Evolutionary conservation across 306 rosid species (phyloP), one percentile per base, ranked within the genome.

Genomic region (Cicer pinnatifidum): DNA sequence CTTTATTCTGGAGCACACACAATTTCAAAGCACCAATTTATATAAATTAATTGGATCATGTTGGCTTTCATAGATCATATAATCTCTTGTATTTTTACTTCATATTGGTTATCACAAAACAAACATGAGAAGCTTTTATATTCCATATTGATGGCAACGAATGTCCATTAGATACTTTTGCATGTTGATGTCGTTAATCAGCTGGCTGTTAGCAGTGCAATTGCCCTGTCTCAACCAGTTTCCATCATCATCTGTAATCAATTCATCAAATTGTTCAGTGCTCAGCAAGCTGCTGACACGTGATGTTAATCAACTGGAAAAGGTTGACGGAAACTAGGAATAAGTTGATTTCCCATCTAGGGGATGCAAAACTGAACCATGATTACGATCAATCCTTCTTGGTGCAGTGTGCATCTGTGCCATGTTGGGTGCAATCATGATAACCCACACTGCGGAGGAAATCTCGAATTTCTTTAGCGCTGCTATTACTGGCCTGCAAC

Each of bases 321-420:
- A 51, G 8, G 47, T 41, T 28, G 16, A 35, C 43, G 17, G 56
- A 39, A 84, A 82, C 81, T 12, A 48, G 46, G 48, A 70, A 73
- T 52, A 47, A 6, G 63, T 52, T 62, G 71, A n/a, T 69, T 81
- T 73, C 45, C 73, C 67, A 66, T 15, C 61, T 9, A 62, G 68
- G 45, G 10, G 53, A 35, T 68, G 69, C 71, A 84, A 64, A 59
- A 52, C 60, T 28, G 58, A 54, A 39, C 79, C 38, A 9, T 7
- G 33, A 60, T 56, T 37, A 60, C n/a, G 66, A 71, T 81, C 80
- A 87, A 76, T 75, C 85, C 79, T 83, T 84, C 85, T 95, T 91
- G 80, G 87, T 82, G 88, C 97, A 91, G 77, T 90, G 97, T 13
- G 99, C 97, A 84, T 95, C 99, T 7, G 97, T 90, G 72, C 93